phyloP scores from a whole-genome alignment of 2,329 filamentous ascomycete species.

The Passalora sequoiae region DNA sequence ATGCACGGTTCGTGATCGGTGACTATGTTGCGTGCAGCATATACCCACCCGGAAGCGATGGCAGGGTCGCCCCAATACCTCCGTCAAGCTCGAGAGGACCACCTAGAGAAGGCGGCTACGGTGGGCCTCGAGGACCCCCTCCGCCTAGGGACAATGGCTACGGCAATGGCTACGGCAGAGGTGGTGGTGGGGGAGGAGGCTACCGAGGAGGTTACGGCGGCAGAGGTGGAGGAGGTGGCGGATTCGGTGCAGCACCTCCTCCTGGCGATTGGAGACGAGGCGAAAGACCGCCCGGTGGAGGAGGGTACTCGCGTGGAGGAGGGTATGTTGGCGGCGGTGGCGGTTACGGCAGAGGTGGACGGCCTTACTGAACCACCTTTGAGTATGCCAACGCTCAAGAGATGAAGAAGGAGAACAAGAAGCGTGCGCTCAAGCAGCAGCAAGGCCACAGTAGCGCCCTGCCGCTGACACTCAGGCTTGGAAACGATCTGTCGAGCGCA shows the following conservation, averaged over 20 bases:
- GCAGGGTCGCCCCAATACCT: slow-evolving; percentile 62
- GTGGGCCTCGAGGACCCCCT: slow-evolving; percentile 35
- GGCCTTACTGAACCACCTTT: too few relatives aligned
- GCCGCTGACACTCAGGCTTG: too few relatives aligned
- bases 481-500: too few relatives aligned
- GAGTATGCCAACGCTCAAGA: too few relatives aligned
- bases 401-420: too few relatives aligned
- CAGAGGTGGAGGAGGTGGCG: slow-evolving; percentile 22
- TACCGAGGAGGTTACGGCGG: slow-evolving; percentile 17
- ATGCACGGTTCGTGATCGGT: slow-evolving; percentile 78
- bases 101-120: slow-evolving; percentile 21
- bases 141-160: slow-evolving; percentile 27
- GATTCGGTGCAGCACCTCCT: slow-evolving; percentile 27
- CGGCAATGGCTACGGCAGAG: slow-evolving; percentile 25
- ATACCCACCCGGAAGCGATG: slow-evolving; percentile 67
- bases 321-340: slow-evolving; percentile 22
- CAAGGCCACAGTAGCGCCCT: too few relatives aligned
- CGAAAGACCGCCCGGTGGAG: slow-evolving; percentile 33
- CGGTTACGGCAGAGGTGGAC: slow-evolving; percentile 25
- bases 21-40: slow-evolving; percentile 84
- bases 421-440: too few relatives aligned
- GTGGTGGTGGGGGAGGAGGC: slow-evolving; percentile 22
- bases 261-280: slow-evolving; percentile 39
- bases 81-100: slow-evolving; percentile 42
- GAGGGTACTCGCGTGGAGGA: slow-evolving; percentile 18